A percentile compares a stretch with the other conserved stretches of the same genome.
phyloP scores from a whole-genome alignment of 495 filamentous ascomycete species.

The Tetracladium setigerum region DNA sequence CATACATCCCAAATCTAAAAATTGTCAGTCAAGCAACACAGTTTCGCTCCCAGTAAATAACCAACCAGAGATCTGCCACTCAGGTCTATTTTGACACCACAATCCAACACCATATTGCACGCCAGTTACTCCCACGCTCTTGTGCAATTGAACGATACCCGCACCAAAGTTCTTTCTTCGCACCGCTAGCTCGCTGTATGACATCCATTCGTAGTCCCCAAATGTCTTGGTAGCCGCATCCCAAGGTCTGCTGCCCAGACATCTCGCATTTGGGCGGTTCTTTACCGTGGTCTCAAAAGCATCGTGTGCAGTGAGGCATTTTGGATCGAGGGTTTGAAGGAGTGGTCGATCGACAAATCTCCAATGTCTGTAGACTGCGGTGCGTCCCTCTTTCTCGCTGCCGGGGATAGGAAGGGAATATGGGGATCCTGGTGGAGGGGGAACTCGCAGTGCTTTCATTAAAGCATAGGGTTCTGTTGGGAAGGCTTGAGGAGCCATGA shows the following conservation, averaged over 20 bases:
- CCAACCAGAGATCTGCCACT: conserved; percentile 89
- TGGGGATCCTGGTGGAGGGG: conserved; percentile 32
- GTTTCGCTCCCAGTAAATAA: neutral
- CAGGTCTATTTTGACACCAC: conserved; percentile 93
- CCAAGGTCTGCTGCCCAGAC: conserved; percentile 77
- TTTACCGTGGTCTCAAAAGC: conserved; percentile 64
- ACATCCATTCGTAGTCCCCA: conserved; percentile 76
- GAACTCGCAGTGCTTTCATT: conserved; percentile 1
- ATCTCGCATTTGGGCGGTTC: conserved; percentile 50
- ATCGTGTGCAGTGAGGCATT: conserved; percentile 67
- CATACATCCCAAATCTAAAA: conserved; percentile 77
- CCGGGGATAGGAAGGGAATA: conserved; percentile 66
- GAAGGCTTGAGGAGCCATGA: conserved; percentile 15
- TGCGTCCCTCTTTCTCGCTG: conserved; percentile 63
- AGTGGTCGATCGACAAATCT: conserved; percentile 60
- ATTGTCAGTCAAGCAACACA: conserved; percentile 11
- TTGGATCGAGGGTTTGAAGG: conserved; percentile 65
- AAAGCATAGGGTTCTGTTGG: conserved; percentile 7
- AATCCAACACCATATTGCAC: conserved; percentile 79
- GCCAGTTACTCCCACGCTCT: conserved; percentile 54
- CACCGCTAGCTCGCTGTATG: conserved; percentile 71
- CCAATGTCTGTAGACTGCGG: conserved; percentile 77
- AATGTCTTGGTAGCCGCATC: conserved; percentile 67
- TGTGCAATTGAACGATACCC: conserved; percentile 77
- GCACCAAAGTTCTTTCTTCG: conserved; percentile 79